Percentiles rank a stretch among this genome's conserved stretches.
Evolutionary conservation across 257 asterid species (phyloP).

Genomic region (Rubia yunnanensis): DNA sequence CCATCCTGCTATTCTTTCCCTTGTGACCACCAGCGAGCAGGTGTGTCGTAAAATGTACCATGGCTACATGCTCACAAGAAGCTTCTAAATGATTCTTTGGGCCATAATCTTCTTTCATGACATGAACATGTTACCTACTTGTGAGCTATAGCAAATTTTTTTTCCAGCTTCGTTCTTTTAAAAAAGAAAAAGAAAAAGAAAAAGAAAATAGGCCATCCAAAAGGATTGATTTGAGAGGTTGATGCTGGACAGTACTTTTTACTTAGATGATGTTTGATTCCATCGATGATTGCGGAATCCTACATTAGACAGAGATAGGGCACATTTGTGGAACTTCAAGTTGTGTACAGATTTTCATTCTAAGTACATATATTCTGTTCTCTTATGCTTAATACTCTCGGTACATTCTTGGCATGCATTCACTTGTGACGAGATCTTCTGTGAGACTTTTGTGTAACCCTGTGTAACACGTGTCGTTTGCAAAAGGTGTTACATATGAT

Average conservation of each 20-base stretch:
- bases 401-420: background rate
- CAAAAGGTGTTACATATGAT: background rate
- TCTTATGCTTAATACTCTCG: background rate
- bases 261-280: background rate
- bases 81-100: constrained; percentile 21
- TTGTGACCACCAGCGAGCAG: constrained; percentile 29
- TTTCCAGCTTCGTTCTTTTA: background rate
- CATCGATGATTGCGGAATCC: background rate
- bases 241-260: constrained; percentile 5
- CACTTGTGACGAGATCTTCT: background rate
- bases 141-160: background rate
- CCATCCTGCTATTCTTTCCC: constrained; percentile 16
- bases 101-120: constrained; percentile 10
- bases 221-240: constrained; percentile 8
- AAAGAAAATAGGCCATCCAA: background rate
- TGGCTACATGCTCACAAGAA: background rate
- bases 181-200: background rate
- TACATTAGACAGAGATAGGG: constrained; percentile 3
- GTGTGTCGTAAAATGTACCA: constrained; percentile 14
- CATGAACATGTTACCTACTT: background rate
- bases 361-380: background rate
- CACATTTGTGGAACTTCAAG: background rate
- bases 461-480: no score
- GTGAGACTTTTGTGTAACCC: background rate
- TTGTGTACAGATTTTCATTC: constrained; percentile 4